These are phyloP conservation scores for Fusarium sp. DNA, from an alignment of 2,329 filamentous ascomycete species.

Conservation along the genomic window DNA sequence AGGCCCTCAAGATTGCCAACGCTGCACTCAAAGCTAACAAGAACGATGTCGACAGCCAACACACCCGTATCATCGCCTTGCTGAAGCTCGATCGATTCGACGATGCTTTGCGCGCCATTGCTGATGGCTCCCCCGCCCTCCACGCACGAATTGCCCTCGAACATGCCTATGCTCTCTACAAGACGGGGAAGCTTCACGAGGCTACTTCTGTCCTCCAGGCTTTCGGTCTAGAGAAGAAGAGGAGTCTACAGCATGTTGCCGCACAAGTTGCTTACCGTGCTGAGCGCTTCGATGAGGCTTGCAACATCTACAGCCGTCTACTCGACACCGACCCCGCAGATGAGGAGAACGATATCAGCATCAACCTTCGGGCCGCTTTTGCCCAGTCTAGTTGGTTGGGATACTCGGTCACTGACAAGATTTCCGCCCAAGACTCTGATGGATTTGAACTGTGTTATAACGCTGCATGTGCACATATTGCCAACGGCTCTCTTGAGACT, in stretches of 20 bases:
- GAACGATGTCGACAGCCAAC: constrained; percentile 67
- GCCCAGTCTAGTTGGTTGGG: constrained; percentile 80
- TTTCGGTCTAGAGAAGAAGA: constrained; percentile 43
- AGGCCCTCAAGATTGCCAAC: constrained; percentile 73
- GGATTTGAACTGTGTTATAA: constrained; percentile 88
- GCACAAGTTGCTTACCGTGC: constrained; percentile 78
- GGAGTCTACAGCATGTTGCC: constrained; percentile 62
- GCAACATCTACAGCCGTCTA: constrained; percentile 70
- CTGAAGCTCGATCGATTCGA: constrained; percentile 85
- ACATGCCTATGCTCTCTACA: constrained; percentile 86
- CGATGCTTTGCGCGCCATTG: constrained; percentile 76
- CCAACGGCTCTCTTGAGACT: constrained; percentile 71
- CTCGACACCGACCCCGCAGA: constrained; percentile 59
- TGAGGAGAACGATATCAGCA: constrained; percentile 78
- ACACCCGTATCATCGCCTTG: constrained; percentile 78
- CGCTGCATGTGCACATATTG: constrained; percentile 77
- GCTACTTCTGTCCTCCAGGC: constrained; percentile 62
- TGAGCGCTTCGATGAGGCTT: constrained; percentile 77
- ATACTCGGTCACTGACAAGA: constrained; percentile 54
- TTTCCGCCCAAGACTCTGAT: constrained; percentile 69
- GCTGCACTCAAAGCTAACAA: constrained; percentile 71
- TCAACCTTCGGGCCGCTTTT: constrained; percentile 78
- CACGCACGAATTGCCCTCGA: constrained; percentile 72
- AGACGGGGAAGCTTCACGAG: constrained; percentile 74
- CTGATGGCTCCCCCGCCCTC: constrained; percentile 69